Base-by-base conservation (phyloP, 371 early-diverging fungal genomes). In the Phascolomyces articulosus region DNA sequence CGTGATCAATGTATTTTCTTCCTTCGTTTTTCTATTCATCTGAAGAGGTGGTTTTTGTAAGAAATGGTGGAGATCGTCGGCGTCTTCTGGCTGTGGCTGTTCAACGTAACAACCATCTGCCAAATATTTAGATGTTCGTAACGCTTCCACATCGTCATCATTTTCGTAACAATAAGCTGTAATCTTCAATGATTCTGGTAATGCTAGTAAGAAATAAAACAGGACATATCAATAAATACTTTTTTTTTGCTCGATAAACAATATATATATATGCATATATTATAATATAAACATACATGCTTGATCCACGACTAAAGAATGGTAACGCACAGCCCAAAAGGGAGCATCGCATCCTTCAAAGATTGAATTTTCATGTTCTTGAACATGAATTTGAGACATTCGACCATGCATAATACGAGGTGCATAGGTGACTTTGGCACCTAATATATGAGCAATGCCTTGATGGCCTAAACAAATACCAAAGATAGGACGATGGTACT, bases 391-490 rank as follows among this genome's bases (percentile, higher is more conserved):
- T 16, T 71, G 79, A 10, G 92, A 90, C 60, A 90, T 77, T 49
- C 95, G 88, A 4, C 98, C 98, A 65, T 97, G 97, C 71, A 96
- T 90, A 3, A 93, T 90, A 47, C 85, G 83, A 2, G 80, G 70
- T 16, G 94, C 93, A 64, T 85, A 79, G 18, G 72, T 70, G 1
- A 96, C 91, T 64, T 88, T 86, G 11, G 91, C 94, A 9, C 96
- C 97, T 67, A 91, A 90, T 11, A 83, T 84, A 57, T 84, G 73
- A 1, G 91, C 96, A 24, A 96, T 88, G 7, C 97, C 94, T 74
- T 99, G 99, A 77, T 97, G 95, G 0, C 99, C 99, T 44, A 99
- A 80, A 73, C 99, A 99, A 0, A 99, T 94, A 53, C 99, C 99
- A 60, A 99, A 87, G 11, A 98, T 81, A 2, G 99, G 99, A 26